Evolutionary conservation across 2,329 filamentous ascomycete species (phyloP).

Genomic region (Fusarium ramigenum): DNA sequence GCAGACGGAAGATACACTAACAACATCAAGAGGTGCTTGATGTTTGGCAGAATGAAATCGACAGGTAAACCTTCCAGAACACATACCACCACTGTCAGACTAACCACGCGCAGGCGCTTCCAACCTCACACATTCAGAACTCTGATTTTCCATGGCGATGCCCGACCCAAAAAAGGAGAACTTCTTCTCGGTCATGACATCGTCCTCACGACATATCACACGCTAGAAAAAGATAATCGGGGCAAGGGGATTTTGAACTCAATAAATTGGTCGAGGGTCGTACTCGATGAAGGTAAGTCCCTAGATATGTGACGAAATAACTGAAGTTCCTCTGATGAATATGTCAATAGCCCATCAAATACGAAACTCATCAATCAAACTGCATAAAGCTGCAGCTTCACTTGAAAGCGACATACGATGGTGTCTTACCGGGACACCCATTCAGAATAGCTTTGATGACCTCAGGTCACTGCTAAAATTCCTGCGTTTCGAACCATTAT

Average conservation of each 20-base stretch:
- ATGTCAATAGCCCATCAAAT: neutral
- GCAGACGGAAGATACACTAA: neutral
- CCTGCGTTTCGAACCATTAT: neutral
- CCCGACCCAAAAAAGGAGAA: rapidly evolving
- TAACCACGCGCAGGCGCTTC: neutral
- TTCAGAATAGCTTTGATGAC: neutral
- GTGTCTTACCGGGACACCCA: neutral
- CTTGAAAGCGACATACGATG: rapidly evolving
- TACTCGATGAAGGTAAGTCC: neutral
- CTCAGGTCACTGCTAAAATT: neutral
- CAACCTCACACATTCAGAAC: rapidly evolving
- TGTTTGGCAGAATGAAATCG: slow-evolving; percentile 1
- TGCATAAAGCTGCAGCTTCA: rapidly evolving
- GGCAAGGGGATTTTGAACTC: rapidly evolving
- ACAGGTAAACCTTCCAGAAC: rapidly evolving
- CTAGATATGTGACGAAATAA: rapidly evolving
- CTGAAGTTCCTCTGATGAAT: rapidly evolving
- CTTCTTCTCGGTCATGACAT: neutral
- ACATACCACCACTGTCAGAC: rapidly evolving
- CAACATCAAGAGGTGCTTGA: neutral
- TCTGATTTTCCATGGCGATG: neutral
- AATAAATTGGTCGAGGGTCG: neutral
- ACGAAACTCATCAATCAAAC: neutral
- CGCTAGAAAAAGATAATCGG: neutral
- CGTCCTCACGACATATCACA: neutral